Base-by-base conservation (phyloP, 2,329 filamentous ascomycete species). In the Erysiphe pulchra region DNA sequence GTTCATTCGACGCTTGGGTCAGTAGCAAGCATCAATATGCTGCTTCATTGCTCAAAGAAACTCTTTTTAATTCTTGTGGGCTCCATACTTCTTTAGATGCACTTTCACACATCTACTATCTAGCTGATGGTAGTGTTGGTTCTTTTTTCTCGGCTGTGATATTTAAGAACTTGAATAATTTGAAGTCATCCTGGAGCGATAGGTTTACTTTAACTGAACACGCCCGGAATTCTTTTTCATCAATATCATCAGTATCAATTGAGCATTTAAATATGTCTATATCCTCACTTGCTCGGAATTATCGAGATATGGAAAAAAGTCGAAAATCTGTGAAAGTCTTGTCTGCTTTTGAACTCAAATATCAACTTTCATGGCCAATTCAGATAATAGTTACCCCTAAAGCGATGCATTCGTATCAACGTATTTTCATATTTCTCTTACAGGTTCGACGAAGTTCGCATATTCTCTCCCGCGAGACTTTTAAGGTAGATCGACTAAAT, bases 171-270 rank as follows among this genome's bases (percentile, higher is more conserved):
- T 69, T 94, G 40, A 80, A 90, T 52, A 65, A 62, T 1, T 54
- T 68, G 14, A 67, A 63, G 56, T 60, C 56, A 6, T 63, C 62
- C 33, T 94, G 85, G 86, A 77, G 78, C 49, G 84, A 94, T 57
- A 73, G 76, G 17, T 92, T 87, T 55, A 68, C 80, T 0, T 64
- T 94, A 28, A 90, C 80, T 0, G 82, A 86, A 51, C 62, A 84
- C 1, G 76, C 79, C 0, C 80, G 84, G 47, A 76, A 77, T 47
- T 75, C 80, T 0, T 85, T 84, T 56, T 67, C 64, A 5, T 56
- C 56, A 0, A 54, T 72, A 1, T 52, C 61, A 0, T 62, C 63
- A 1, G 60, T 81, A 1, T 72, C 84, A 46, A 53, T 66, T 2
- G 70, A 76, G 43, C 71, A 73, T 17, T 61, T 93, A 9, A 68